phyloP scores from a whole-genome alignment of 1,139 yeast species.

The Scheffersomyces parashehatae region DNA sequence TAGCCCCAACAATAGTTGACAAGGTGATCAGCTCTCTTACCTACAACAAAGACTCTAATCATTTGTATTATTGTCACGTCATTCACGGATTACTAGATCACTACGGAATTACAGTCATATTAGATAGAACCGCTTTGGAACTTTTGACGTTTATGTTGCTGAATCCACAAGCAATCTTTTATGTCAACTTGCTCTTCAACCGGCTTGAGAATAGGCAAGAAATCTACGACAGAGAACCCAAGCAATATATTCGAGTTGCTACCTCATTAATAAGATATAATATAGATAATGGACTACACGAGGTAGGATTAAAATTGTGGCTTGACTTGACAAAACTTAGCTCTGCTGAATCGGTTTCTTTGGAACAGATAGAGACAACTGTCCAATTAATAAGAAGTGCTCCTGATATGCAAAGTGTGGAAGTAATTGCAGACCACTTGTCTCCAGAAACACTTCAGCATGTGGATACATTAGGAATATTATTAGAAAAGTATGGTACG shows the following conservation, averaged over 20 bases:
- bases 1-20: constrained; percentile 2
- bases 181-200: constrained; percentile 10
- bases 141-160: constrained; percentile 7
- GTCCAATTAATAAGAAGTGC: constrained; percentile 2
- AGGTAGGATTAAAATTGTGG: constrained; percentile 9
- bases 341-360: background rate
- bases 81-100: constrained; percentile 10
- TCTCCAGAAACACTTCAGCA: constrained; percentile 1
- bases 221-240: background rate
- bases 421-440: constrained; percentile 1
- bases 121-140: background rate
- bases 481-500: constrained; percentile 17
- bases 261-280: constrained; percentile 1
- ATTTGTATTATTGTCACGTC: constrained; percentile 11
- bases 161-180: constrained; percentile 11
- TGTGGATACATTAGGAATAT: constrained; percentile 10
- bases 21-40: constrained; percentile 8
- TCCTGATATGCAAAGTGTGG: constrained; percentile 2
- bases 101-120: background rate
- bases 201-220: background rate
- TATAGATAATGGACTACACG: constrained; percentile 6
- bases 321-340: background rate
- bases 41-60: constrained; percentile 7
- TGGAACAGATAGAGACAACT: background rate
- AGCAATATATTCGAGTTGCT: background rate